Base-by-base conservation (phyloP, 1,284 basidiomycete species). In the Cronartium quercuum region DNA sequence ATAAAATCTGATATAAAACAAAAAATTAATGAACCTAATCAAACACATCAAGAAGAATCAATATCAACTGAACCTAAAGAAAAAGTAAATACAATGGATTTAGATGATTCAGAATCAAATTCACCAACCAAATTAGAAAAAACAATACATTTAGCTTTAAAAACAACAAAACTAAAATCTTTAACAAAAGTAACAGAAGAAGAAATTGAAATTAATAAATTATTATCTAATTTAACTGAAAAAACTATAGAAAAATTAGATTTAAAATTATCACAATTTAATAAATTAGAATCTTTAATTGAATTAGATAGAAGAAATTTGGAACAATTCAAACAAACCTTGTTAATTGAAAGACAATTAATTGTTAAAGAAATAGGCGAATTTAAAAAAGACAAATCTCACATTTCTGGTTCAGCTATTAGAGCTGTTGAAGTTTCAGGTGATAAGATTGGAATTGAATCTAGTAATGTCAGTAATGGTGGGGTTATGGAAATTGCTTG, bases 171-270 rank as follows among this genome's bases (percentile, higher is more conserved):
- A 1, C 90, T 89, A 78, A 92, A 94, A 40, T 93, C 95, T 0
- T 85, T 87, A 42, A 83, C 88, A 0, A 87, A 98, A 35, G 91
- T 93, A 0, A 86, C 87, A n/a, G 88, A 90, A 18, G 94, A 96
- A 82, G 91, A 96, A 78, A 83, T 85, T 0, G 89, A 91, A 70
- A 90, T 97, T 77, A 88, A 89, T 63, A 85, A 87, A 67, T 88
- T 94, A 29, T 88, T 98, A 24, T 88, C 90, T 0, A 87, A 89
- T 64, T 86, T 98, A 75, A 91, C 98, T 82, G 90, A 93, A 80
- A 87, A 95, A 38, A 96, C 95, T 75, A 85, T 97, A 62, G 89
- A 88, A 21, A 98, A 98, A 82, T 88, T 98, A 65, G 94, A 98
- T 81, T 84, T 94, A 77, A 96, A 97, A 85, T 90, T 93, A 86